Evolutionary conservation across 352 stramenopile species (phyloP), one percentile per base, ranked within the genome.

Genomic region (Pelagophyceae sp.): DNA sequence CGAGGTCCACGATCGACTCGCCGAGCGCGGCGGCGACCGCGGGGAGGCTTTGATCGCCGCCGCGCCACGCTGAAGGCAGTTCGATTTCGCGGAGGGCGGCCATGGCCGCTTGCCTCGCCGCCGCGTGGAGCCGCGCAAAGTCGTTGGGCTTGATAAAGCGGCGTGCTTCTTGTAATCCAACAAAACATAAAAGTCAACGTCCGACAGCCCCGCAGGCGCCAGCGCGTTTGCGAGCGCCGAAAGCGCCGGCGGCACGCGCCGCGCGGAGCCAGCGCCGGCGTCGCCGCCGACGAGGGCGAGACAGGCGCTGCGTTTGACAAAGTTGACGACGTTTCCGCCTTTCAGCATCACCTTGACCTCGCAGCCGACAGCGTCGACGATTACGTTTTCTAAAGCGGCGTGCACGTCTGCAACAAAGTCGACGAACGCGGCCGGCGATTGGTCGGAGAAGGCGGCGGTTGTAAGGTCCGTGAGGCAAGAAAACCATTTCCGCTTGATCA

Each of bases 391-490:
- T 32, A 80, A 69, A 40, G 69, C 58, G 45, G 70, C 58, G 72
- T 50, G 1, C 40, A 38, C 32, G 76, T 77, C 32, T 37, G 35
- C 27, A 32, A 77, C 71, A 40, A 77, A 50, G 76, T 54, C 38
- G 38, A 77, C 45, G 50, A 77, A 64, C 29, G 60, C 71, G 40
- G 54, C 32, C 64, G 75, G 31, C 45, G 45, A 23, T 23, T 71
- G 6, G n/a, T 54, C 11, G 45, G 50, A 40, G 76, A 80, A 38
- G 35, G 69, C 76, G 27, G 76, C 29, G 29, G 54, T 80, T 37
- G 32, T 80, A 45, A 29, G 67, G 40, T 72, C 76, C 72, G 76
- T 72, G 25, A 72, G 35, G 0, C 61, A 64, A 0, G 61, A n/a
- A n/a, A 72, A 38, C 25, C 69, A 77, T 29, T n/a, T 31, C 6